Base-by-base conservation (phyloP, 164 flowering plant genomes). In the Magnolia officinalis region DNA sequence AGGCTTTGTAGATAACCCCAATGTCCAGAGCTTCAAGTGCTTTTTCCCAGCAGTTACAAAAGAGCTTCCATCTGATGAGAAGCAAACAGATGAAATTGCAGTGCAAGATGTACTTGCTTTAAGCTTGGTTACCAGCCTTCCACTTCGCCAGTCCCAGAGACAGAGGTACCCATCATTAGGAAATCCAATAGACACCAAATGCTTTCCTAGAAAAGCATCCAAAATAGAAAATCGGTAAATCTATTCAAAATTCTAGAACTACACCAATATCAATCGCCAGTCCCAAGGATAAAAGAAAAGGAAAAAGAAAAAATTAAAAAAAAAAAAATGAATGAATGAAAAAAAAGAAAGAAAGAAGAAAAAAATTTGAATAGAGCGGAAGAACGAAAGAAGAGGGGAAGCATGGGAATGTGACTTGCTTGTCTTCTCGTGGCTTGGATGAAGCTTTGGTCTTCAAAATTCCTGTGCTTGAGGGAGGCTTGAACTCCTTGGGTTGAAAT, bases 171-270 rank as follows among this genome's bases (percentile, higher is more conserved):
- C 92, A 79, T 89, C 91, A 70, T 82, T 83, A 64, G 84, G 83
- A 78, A 76, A 83, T 76, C 95, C 97, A 85, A 87, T 87, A 75
- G 93, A 89, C n/a, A 86, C 88, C 77, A 90, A 63, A 85, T 90
- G 83, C 72, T 86, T 89, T 59, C 95, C 97, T 92, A 67, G 0
- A 79, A 67, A 55, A 2, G 50, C 72, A 8, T 2, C 2, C 21
- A 50, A 26, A 74, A 74, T 50, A 4, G 6, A 21, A 26, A n/a
- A 24, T 67, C 49, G 13, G 70, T 29, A 67, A 67, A 8, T 3
- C 14, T 24, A 11, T 68, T 26, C 45, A 50, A 63, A 69, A 68
- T 11, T 21, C 24, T 8, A 59, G 50, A 18, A 70, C 29, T 49
- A 49, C 23, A 37, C 23, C 23, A 7, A 18, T 29, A 8, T 26